A percentile compares a stretch with the other conserved stretches of the same genome.
These are phyloP conservation scores for Colletotrichum kahawae DNA, from an alignment of 2,329 filamentous ascomycete species.

Conservation along the genomic window DNA sequence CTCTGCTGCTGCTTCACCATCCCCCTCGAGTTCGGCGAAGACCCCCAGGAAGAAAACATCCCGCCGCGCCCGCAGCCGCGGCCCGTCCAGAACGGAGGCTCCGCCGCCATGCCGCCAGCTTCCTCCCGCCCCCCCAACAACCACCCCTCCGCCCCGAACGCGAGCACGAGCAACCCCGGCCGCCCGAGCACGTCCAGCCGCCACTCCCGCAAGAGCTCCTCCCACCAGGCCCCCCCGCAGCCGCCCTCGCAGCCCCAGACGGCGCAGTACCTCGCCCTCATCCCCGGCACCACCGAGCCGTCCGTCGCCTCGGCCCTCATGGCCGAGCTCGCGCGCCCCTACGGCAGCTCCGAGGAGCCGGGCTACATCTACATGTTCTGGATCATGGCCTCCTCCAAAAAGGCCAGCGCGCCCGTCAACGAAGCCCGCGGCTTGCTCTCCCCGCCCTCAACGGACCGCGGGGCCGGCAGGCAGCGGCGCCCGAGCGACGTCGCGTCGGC, in stretches of 20 bases:
- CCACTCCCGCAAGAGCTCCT: conserved; percentile 33
- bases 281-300: conserved; percentile 71
- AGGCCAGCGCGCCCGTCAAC: conserved; percentile 60
- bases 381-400: conserved; percentile 74
- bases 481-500: conserved; percentile 61
- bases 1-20: conserved; percentile 61
- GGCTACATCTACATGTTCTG: conserved; percentile 99
- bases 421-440: conserved; percentile 64
- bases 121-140: conserved; percentile 13
- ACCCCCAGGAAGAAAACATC: conserved; percentile 36
- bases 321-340: conserved; percentile 76
- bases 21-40: conserved; percentile 40
- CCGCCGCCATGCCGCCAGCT: neutral
- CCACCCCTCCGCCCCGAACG: conserved; percentile 16
- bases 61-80: conserved; percentile 50
- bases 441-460: conserved; percentile 46
- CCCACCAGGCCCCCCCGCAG: conserved; percentile 31
- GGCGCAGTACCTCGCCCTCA: conserved; percentile 65
- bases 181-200: conserved; percentile 24
- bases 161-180: conserved; percentile 5
- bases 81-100: conserved; percentile 44
- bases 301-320: conserved; percentile 74
- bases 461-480: conserved; percentile 44
- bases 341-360: conserved; percentile 70
- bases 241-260: conserved; percentile 38